phyloP scores from a whole-genome alignment of 2,329 filamentous ascomycete genomes.

The Sphaerostilbella broomeana region DNA sequence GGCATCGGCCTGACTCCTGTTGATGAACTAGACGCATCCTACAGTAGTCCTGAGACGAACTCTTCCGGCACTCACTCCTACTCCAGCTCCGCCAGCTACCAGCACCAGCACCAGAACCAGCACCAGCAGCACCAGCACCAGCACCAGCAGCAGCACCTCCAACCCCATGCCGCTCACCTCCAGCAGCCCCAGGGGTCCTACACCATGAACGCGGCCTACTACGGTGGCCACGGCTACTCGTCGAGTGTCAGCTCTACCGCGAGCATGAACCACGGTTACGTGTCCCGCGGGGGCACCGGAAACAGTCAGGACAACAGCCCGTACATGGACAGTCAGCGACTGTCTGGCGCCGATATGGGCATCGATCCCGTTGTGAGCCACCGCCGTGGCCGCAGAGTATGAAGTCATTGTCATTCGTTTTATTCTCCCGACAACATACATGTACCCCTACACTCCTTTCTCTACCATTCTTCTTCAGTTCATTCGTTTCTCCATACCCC shows the following conservation, averaged over 20 bases:
- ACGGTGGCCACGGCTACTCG: conserved; percentile 40
- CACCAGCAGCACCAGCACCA: conserved; percentile 20
- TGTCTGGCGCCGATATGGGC: conserved; percentile 54
- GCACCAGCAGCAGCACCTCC: conserved; percentile 19
- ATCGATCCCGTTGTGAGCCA: conserved; percentile 55
- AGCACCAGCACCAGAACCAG: conserved; percentile 24
- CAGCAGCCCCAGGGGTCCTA: conserved; percentile 19
- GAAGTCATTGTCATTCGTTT: not conserved
- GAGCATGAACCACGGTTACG: conserved; percentile 31
- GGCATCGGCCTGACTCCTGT: conserved; percentile 52
- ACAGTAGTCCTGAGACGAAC: conserved; percentile 48
- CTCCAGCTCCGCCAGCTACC: conserved; percentile 26
- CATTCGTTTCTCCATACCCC: too few relatives aligned
- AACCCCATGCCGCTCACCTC: conserved; percentile 9
- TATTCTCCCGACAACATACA: too few relatives aligned
- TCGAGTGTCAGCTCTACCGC: conserved; percentile 47
- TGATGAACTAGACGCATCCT: conserved; percentile 52
- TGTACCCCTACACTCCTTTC: not conserved
- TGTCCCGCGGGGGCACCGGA: conserved; percentile 20
- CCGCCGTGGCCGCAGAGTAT: conserved; percentile 27
- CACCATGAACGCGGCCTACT: conserved; percentile 21
- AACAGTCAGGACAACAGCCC: conserved; percentile 37
- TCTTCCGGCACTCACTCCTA: conserved; percentile 37
- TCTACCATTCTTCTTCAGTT: not conserved
- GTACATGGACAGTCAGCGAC: conserved; percentile 41